Conservation (phyloP, 495 filamentous ascomycete species). For the Xylaria sp. region DNA sequence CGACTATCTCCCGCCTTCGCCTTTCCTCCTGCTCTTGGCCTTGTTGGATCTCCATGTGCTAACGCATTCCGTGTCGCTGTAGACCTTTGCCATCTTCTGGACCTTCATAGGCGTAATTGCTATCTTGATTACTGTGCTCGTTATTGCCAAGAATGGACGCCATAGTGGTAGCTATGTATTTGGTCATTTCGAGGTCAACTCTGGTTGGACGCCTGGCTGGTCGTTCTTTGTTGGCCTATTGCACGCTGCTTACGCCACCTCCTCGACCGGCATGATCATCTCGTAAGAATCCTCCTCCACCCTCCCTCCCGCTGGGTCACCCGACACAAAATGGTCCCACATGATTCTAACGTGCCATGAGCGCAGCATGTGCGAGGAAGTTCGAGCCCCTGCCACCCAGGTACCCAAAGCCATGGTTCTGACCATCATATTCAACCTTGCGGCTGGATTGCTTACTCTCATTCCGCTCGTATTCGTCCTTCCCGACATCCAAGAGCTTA, state of each 20-base stretch:
- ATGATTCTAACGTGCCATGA: constrained; percentile 17
- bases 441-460: constrained; percentile 56
- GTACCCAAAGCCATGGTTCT: constrained; percentile 61
- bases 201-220: constrained; percentile 58
- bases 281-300: constrained; percentile 38
- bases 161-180: constrained; percentile 50
- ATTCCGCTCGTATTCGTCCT: constrained; percentile 59
- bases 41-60: neutral
- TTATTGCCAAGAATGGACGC: constrained; percentile 53
- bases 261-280: constrained; percentile 61
- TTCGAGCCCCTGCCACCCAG: constrained; percentile 53
- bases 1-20: constrained; percentile 25
- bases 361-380: constrained; percentile 58
- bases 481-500: constrained; percentile 52
- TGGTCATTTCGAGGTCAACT: constrained; percentile 53
- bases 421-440: constrained; percentile 55
- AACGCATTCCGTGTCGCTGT: neutral
- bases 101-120: constrained; percentile 56
- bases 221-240: constrained; percentile 57
- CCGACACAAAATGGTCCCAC: neutral
- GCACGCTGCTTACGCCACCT: constrained; percentile 58
- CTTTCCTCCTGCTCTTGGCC: neutral
- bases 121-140: constrained; percentile 52
- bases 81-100: constrained; percentile 61
- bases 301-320: constrained; percentile 3